These are phyloP conservation scores for Amanita muscaria DNA, from an alignment of 768 basidiomycete species.

Conservation along the genomic window DNA sequence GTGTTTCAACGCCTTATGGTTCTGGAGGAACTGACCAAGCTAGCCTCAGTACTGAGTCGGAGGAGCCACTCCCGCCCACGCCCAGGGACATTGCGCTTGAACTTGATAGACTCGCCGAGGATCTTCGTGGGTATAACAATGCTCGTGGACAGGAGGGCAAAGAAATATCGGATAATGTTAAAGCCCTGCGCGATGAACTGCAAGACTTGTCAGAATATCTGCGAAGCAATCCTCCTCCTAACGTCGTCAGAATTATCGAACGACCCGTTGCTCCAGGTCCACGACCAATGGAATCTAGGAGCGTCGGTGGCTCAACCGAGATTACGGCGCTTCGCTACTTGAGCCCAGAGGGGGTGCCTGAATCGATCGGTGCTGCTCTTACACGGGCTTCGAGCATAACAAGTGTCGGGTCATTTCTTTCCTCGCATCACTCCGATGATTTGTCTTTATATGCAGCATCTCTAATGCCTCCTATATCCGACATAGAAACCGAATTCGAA, in stretches of 20 bases:
- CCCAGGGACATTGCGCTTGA: conserved; percentile 44
- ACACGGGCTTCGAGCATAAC: conserved; percentile 33
- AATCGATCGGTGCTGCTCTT: conserved; percentile 15
- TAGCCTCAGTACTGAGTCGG: conserved; percentile 23
- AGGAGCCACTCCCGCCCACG: conserved; percentile 36
- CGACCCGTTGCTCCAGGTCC: background rate
- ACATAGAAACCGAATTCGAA: conserved; percentile 12
- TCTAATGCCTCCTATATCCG: conserved; percentile 3
- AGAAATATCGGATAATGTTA: conserved; percentile 58
- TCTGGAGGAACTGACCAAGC: conserved; percentile 27
- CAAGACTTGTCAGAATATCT: conserved; percentile 51
- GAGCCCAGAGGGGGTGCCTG: background rate
- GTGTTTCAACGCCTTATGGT: conserved; percentile 32
- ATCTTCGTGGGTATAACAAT: conserved; percentile 46
- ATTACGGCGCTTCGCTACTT: conserved; percentile 5
- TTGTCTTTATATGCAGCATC: conserved; percentile 24
- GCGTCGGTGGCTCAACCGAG: conserved; percentile 5
- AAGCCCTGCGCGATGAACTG: conserved; percentile 62
- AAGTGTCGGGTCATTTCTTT: conserved; percentile 34
- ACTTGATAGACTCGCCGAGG: conserved; percentile 42
- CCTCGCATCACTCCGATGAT: conserved; percentile 72
- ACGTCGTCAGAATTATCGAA: conserved; percentile 11
- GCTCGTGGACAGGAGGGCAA: conserved; percentile 54
- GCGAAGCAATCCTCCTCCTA: conserved; percentile 32
- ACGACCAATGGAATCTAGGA: conserved; percentile 1